Evolutionary conservation across 202 grass and related monocot species (phyloP), one percentile per base, ranked within the genome.

Genomic region (Cymbopogon flexuosus): DNA sequence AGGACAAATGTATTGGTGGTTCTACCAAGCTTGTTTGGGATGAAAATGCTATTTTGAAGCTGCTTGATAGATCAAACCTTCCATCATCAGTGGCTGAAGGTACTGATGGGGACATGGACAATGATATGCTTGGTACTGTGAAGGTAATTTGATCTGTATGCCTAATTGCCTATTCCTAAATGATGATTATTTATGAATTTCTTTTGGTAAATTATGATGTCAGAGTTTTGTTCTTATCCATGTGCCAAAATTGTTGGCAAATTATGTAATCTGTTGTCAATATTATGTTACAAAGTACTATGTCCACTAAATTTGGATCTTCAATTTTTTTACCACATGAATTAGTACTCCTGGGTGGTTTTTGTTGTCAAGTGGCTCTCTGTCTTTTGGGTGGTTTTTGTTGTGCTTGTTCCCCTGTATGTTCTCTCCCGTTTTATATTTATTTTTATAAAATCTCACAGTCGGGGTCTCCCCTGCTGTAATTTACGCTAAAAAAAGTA

Each of bases 31-130:
- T 91, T 79, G 52, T 93, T 66, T 99, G 96, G 96, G 96, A 99
- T 88, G 96, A 99, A 88, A 93, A 85, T 86, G 87, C 96, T 67
- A 93, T 99, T 79, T 66, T 84, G 77, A 99, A 91, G 77, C 83
- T 99, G 75, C 96, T 99, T 86, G 96, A 99, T 81, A 89, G 96
- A 68, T 96, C 96, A 22, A 82, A 93, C 70, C 90, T 99, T 58
- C 92, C 93, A 84, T 96, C 83, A 65, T 83, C 81, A 78, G 69
- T 84, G 58, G 76, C 89, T 79, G 96, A 93, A 91, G 88, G 81
- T 63, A 81, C 80, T 75, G 92, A 94, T 81, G 88, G 73, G 34
- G 96, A 99, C 83, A 41, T 85, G 85, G 96, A 96, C 58, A 99
- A 82, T 36, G 92, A 96, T 84, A 99, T 99, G 92, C 96, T 99